A percentile compares a stretch with the other conserved stretches of the same genome.
Conservation (phyloP, 331 rosid genomes). For the Spiraea crenata region DNA sequence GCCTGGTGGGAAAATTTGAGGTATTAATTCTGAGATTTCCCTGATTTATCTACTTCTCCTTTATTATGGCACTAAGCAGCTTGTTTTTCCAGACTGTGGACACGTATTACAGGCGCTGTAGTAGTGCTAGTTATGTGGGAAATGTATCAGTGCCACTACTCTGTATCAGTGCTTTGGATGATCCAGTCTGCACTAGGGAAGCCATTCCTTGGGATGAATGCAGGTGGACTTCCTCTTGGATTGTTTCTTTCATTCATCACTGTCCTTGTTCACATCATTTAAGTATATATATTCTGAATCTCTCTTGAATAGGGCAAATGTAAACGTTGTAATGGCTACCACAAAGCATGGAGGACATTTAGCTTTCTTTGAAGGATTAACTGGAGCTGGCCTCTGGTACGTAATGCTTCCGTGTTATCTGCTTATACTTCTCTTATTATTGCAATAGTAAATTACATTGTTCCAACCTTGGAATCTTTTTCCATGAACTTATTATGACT, state of each 20-base stretch:
- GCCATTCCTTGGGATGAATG: constrained; percentile 99
- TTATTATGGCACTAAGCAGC: constrained; percentile 18
- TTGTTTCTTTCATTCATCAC: constrained; percentile 3
- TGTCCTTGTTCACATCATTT: constrained; percentile 1
- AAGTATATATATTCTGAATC: background rate
- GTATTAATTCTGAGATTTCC: constrained; percentile 35
- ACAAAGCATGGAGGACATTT: constrained; percentile 82
- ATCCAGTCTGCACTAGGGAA: constrained; percentile 92
- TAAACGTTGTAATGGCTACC: constrained; percentile 79
- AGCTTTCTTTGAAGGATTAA: constrained; percentile 87
- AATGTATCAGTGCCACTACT: constrained; percentile 87
- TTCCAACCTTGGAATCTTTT: background rate
- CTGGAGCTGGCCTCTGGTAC: constrained; percentile 78
- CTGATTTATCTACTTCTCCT: constrained; percentile 21
- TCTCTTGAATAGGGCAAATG: constrained; percentile 58
- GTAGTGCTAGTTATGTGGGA: constrained; percentile 70
- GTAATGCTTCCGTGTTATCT: constrained; percentile 3
- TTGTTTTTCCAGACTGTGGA: constrained; percentile 71
- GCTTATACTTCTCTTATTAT: background rate
- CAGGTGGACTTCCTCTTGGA: constrained; percentile 52
- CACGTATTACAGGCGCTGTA: constrained; percentile 80
- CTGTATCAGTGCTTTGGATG: constrained; percentile 92
- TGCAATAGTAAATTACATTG: background rate
- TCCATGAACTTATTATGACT: background rate
- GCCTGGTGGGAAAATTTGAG: constrained; percentile 86